Conservation (phyloP, 2,329 filamentous ascomycete genomes). For the Colletotrichum plurivorum region DNA sequence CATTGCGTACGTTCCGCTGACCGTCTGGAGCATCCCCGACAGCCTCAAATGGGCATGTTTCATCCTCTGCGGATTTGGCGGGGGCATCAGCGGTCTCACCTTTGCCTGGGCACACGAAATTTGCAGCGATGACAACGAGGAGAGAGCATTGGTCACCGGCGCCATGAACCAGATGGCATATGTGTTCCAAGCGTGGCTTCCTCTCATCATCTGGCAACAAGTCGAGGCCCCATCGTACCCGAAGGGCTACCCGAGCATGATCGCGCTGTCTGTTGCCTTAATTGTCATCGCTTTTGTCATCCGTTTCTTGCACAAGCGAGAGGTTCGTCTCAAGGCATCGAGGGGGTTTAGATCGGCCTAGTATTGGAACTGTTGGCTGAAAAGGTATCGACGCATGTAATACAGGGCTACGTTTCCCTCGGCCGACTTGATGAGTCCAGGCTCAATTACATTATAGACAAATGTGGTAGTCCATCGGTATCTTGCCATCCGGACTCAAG, state of each 20-base stretch:
- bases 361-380: too few relatives aligned
- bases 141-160: conserved; percentile 31
- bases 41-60: conserved; percentile 67
- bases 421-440: conserved; percentile 30
- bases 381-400: too few relatives aligned
- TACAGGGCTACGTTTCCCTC: too few relatives aligned
- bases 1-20: conserved; percentile 54
- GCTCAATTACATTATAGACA: conserved; percentile 41
- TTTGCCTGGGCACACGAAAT: conserved; percentile 42
- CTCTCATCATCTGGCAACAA: conserved; percentile 64
- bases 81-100: conserved; percentile 27
- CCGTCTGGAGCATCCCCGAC: conserved; percentile 70
- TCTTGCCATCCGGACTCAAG: not conserved
- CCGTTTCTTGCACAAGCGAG: conserved; percentile 59
- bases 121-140: conserved; percentile 33
- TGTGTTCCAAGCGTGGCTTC: conserved; percentile 71
- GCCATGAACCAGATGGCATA: conserved; percentile 39
- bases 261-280: conserved; percentile 58
- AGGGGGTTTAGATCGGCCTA: not conserved
- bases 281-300: conserved; percentile 66
- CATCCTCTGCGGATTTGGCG: conserved; percentile 49
- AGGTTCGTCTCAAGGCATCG: conserved; percentile 45
- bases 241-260: conserved; percentile 57
- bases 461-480: not conserved
- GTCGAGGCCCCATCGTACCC: conserved; percentile 58